These are phyloP conservation scores for Platanus orientalis DNA, from an alignment of 164 flowering plant genomes.

Conservation along the genomic window DNA sequence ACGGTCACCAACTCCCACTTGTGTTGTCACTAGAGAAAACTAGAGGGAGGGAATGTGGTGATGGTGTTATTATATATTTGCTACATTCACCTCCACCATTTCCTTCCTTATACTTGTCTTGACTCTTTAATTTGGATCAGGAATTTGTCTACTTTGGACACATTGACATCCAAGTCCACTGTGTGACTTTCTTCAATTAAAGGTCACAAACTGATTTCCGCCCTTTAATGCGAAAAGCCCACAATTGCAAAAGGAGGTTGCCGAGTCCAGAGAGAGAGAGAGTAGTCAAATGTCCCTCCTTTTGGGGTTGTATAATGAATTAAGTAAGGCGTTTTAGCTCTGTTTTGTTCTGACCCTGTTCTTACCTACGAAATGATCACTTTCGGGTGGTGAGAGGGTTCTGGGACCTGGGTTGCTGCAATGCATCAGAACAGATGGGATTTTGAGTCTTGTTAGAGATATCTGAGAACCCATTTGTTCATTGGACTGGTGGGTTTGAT, in stretches of 20 bases:
- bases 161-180: constrained; percentile 13
- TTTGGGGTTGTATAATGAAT: constrained; percentile 4
- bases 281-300: constrained; percentile 28
- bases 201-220: constrained; percentile 30
- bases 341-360: constrained; percentile 10
- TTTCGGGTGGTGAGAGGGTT: not conserved
- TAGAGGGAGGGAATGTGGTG: constrained; percentile 24
- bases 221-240: constrained; percentile 46
- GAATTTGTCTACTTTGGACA: constrained; percentile 21
- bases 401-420: constrained; percentile 11
- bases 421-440: constrained; percentile 16
- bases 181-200: constrained; percentile 22
- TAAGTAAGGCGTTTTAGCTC: not conserved
- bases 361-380: constrained; percentile 7
- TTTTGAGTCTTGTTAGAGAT: constrained; percentile 15
- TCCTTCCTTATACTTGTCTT: constrained; percentile 11
- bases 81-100: constrained; percentile 8
- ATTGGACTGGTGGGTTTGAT: constrained; percentile 22
- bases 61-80: not conserved
- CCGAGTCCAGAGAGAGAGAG: not conserved
- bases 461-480: constrained; percentile 18
- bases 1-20: constrained; percentile 71
- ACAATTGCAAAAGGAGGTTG: constrained; percentile 19
- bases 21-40: constrained; percentile 38
- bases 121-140: constrained; percentile 13